Conservation (phyloP, 73 alveolate species). For the Durusdinium trenchii region DNA sequence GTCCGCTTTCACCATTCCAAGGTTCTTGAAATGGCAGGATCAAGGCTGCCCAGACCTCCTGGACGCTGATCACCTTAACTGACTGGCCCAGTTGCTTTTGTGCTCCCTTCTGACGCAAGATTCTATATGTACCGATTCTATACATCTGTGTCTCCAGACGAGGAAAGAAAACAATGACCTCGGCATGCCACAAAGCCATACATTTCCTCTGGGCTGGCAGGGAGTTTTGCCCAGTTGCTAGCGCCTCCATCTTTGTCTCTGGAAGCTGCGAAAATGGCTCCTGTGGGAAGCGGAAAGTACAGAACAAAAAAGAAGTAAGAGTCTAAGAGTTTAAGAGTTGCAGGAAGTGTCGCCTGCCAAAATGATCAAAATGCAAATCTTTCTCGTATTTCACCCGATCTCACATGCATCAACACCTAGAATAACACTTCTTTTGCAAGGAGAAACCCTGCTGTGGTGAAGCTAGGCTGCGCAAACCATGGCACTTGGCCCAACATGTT, state of each 20-base stretch:
- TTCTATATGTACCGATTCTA: neutral
- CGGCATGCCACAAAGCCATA: too few species aligned
- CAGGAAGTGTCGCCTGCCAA: too few species aligned
- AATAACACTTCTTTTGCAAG: too few species aligned
- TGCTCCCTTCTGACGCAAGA: neutral
- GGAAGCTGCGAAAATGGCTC: constrained; percentile 17
- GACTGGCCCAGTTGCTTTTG: neutral
- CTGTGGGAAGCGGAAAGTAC: too few species aligned
- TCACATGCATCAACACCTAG: too few species aligned
- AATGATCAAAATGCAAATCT: neutral
- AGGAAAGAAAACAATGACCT: neutral
- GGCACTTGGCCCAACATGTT: too few species aligned
- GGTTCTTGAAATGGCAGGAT: constrained; percentile 58
- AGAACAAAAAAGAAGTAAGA: too few species aligned
- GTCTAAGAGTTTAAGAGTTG: too few species aligned
- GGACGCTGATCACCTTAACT: constrained; percentile 55
- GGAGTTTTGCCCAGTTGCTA: neutral
- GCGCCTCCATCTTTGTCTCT: constrained; percentile 42
- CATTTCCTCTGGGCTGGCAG: too few species aligned
- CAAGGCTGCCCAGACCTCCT: constrained; percentile 77
- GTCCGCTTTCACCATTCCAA: too few species aligned
- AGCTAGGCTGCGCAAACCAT: too few species aligned
- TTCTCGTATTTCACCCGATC: neutral
- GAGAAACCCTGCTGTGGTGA: too few species aligned
- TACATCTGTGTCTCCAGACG: neutral